phyloP scores from a whole-genome alignment of 1,284 basidiomycete species.

The Ceratobasidium sp. region DNA sequence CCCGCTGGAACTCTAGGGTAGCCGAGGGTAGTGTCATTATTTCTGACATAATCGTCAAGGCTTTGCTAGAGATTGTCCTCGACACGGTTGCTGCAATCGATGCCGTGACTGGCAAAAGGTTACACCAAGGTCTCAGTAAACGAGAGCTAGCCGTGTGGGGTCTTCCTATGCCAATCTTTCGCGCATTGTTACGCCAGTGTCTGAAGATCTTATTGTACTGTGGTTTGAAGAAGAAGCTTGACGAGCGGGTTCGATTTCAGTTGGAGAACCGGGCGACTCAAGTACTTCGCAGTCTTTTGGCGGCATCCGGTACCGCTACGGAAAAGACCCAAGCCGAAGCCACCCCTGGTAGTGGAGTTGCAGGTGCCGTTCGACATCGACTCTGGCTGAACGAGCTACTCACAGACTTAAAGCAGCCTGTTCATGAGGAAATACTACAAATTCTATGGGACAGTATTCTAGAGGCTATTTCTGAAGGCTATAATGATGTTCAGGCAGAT shows the following conservation, averaged over 20 bases:
- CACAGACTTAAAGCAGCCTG: constrained; percentile 1
- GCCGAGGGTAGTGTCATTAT: constrained; percentile 4
- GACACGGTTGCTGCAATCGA: constrained; percentile 17
- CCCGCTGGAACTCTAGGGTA: constrained; percentile 1
- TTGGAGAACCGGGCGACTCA: constrained; percentile 15
- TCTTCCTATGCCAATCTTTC: constrained; percentile 13
- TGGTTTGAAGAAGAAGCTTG: constrained; percentile 25
- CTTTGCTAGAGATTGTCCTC: constrained; percentile 19
- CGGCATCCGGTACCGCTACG: not conserved
- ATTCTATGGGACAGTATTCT: constrained; percentile 32
- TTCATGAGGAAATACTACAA: constrained; percentile 28
- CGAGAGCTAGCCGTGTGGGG: constrained; percentile 36
- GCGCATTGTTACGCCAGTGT: constrained; percentile 20
- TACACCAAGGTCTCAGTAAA: constrained; percentile 25
- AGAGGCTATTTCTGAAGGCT: constrained; percentile 29
- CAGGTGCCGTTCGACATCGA: constrained; percentile 10
- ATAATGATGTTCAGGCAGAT: constrained; percentile 4
- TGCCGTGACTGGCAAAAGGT: not conserved
- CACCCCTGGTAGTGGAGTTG: not conserved
- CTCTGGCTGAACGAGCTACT: constrained; percentile 34
- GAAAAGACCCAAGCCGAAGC: not conserved
- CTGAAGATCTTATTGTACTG: constrained; percentile 26
- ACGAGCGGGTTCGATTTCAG: constrained; percentile 7
- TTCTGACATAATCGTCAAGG: constrained; percentile 28
- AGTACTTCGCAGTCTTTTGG: constrained; percentile 5